Percentiles rank a stretch among this genome's conserved stretches.
Evolutionary conservation across 1,284 basidiomycete species (phyloP).

Genomic region (Laetiporus sulphureus): DNA sequence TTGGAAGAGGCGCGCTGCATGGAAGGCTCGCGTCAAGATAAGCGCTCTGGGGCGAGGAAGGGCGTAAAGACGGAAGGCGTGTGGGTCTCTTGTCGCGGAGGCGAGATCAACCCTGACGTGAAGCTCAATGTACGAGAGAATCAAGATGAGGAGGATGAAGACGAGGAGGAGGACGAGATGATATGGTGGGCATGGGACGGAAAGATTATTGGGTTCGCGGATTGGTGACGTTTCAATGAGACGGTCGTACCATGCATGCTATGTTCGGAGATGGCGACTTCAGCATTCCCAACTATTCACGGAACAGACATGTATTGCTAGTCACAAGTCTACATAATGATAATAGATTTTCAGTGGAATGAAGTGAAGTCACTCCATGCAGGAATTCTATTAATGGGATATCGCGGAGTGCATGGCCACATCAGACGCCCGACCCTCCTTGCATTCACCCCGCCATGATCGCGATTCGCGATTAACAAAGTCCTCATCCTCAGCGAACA

Average conservation of each 20-base stretch:
- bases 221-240: constrained; percentile 39
- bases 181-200: constrained; percentile 82
- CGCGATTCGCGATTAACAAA: no score
- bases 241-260: neutral
- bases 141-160: neutral
- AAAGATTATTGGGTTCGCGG: constrained; percentile 59
- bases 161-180: constrained; percentile 57
- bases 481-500: no score
- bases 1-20: constrained; percentile 28
- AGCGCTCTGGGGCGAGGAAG: constrained; percentile 16
- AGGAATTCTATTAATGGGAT: no score
- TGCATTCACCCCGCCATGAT: no score
- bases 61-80: constrained; percentile 49
- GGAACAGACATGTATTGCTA: no score
- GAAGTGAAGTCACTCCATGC: no score
- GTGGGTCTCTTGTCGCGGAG: constrained; percentile 38
- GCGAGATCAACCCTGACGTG: constrained; percentile 9
- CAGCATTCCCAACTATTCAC: no score
- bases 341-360: no score
- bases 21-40: constrained; percentile 6
- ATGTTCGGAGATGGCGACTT: neutral
- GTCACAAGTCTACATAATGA: no score
- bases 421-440: no score
- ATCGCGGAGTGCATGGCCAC: no score
- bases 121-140: neutral